Conservation (phyloP, 2,329 filamentous ascomycete genomes). For the Bipolaris oryzae region DNA sequence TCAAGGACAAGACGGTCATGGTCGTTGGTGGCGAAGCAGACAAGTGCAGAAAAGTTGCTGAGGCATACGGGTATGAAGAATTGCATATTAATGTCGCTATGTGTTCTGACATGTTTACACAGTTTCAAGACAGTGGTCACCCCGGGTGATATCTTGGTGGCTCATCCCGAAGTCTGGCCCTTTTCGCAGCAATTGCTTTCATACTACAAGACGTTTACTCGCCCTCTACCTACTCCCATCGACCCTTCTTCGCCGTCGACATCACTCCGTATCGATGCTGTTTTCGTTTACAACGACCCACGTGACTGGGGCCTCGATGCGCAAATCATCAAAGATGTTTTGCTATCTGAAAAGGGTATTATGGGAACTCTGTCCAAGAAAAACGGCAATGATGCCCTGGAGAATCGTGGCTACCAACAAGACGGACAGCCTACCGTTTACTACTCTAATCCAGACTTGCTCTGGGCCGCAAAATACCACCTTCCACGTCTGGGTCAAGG, state of each 20-base stretch:
- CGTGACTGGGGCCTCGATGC: conserved; percentile 93
- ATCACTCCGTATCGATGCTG: conserved; percentile 79
- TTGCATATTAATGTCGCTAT: neutral
- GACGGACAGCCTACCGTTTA: conserved; percentile 81
- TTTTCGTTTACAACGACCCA: conserved; percentile 95
- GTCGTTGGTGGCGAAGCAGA: conserved; percentile 57
- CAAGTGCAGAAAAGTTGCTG: conserved; percentile 73
- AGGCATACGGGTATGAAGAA: conserved; percentile 54
- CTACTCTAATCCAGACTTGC: conserved; percentile 88
- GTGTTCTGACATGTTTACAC: conserved; percentile 8
- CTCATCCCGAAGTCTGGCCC: conserved; percentile 79
- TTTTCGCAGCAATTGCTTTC: conserved; percentile 72
- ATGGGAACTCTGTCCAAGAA: conserved; percentile 78
- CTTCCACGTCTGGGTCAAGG: conserved; percentile 89
- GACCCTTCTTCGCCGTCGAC: conserved; percentile 54
- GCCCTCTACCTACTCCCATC: conserved; percentile 62
- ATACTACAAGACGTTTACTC: conserved; percentile 65
- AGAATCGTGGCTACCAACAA: conserved; percentile 79
- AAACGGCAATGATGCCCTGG: conserved; percentile 69
- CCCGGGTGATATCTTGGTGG: conserved; percentile 79
- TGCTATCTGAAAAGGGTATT: conserved; percentile 78
- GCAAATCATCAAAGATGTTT: conserved; percentile 81
- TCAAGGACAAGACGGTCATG: conserved; percentile 59
- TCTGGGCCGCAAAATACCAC: conserved; percentile 86
- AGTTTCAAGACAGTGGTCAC: conserved; percentile 73